Percentiles rank a stretch among this genome's conserved stretches.
Evolutionary conservation across 2,329 filamentous ascomycete genomes (phyloP).

Genomic region (Xylariaceae sp.): DNA sequence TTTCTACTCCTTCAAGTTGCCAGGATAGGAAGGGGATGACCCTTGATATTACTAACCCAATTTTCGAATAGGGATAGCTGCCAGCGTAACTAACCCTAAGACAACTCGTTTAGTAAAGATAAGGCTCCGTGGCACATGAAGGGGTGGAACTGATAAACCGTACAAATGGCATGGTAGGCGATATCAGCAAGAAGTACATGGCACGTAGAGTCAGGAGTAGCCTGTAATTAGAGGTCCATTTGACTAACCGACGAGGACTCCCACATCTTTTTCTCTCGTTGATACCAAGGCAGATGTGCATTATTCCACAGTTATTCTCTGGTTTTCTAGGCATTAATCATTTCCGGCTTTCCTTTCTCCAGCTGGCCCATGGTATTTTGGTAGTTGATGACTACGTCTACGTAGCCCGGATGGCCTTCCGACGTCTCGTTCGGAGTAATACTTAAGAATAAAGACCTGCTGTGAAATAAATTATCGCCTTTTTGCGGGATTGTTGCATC

Average conservation of each 20-base stretch:
- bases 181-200: no score
- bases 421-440: neutral
- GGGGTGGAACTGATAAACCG: neutral
- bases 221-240: neutral
- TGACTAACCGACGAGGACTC: neutral
- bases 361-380: no score
- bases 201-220: no score
- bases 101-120: neutral
- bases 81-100: conserved; percentile 12
- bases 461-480: conserved; percentile 14
- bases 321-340: no score
- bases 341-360: neutral
- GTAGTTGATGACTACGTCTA: no score
- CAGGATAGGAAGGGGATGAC: no score
- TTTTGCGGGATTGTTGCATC: conserved; percentile 5
- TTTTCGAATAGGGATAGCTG: conserved; percentile 4
- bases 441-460: neutral
- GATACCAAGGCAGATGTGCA: neutral
- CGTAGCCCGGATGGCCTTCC: no score
- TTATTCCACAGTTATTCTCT: neutral
- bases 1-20: no score
- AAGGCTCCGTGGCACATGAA: neutral
- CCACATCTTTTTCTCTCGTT: neutral
- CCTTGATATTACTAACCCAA: no score
- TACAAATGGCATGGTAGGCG: conserved; percentile 8